Conservation (phyloP, 768 basidiomycete genomes). For the Kwoniella sp. region DNA sequence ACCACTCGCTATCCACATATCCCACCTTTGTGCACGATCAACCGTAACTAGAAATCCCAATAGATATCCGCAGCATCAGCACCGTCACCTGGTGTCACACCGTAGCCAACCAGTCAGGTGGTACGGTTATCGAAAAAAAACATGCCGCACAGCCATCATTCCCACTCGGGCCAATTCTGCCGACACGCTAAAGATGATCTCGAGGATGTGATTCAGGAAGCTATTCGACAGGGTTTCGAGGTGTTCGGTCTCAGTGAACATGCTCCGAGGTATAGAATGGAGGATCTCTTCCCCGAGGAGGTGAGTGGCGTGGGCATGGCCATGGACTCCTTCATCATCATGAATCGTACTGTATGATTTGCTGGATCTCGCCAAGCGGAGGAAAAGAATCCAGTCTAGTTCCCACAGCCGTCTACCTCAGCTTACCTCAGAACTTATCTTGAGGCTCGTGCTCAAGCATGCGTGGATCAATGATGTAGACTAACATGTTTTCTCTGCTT, state of each 20-base stretch:
- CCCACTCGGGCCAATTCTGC: constrained; percentile 92
- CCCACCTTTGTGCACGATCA: no score
- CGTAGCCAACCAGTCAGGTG: no score
- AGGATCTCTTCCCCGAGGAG: constrained; percentile 95
- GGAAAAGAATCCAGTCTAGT: not conserved
- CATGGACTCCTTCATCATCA: not conserved
- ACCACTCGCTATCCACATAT: no score
- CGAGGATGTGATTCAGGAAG: constrained; percentile 78
- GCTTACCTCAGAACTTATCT: no score
- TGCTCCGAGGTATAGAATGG: constrained; percentile 77
- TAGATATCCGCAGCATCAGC: no score
- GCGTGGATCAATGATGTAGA: not conserved
- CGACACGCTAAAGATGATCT: constrained; percentile 80
- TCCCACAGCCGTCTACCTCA: constrained; percentile 11
- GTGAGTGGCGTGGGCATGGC: constrained; percentile 59
- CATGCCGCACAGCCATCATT: constrained; percentile 66
- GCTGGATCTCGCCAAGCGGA: not conserved
- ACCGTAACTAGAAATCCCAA: no score
- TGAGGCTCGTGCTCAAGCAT: not conserved
- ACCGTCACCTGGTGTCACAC: no score
- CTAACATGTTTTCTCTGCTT: not conserved
- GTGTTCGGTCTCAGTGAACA: constrained; percentile 90
- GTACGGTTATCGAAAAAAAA: no score
- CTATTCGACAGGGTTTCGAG: constrained; percentile 75
- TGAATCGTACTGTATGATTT: not conserved